Conservation (phyloP, 1,139 yeast species). For the Blastobotrys apis region DNA sequence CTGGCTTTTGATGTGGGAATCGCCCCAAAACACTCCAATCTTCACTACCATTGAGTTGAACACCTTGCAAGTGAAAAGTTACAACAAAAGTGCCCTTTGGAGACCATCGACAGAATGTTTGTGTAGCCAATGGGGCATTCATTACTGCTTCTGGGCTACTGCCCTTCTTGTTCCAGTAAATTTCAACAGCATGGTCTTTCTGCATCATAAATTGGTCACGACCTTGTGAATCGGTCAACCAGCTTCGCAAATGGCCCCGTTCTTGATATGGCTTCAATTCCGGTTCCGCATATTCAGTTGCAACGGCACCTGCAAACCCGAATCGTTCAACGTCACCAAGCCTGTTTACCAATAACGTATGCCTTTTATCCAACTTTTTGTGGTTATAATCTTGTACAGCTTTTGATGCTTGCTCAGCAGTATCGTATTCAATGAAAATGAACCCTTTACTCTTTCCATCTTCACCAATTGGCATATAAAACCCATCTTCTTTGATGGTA, state of each 20-base stretch:
- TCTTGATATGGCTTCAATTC: slow-evolving; percentile 63
- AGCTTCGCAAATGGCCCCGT: slow-evolving; percentile 76
- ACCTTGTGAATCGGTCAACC: slow-evolving; percentile 86
- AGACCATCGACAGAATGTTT: slow-evolving; percentile 83
- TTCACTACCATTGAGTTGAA: slow-evolving; percentile 94
- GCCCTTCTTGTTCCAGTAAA: slow-evolving; percentile 80
- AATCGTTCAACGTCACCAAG: slow-evolving; percentile 80
- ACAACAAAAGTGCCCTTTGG: slow-evolving; percentile 89
- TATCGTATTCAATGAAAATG: slow-evolving; percentile 77
- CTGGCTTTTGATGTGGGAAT: slow-evolving; percentile 84
- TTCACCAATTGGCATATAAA: slow-evolving; percentile 69
- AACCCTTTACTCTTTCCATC: slow-evolving; percentile 86
- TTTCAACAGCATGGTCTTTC: slow-evolving; percentile 73
- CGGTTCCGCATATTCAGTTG: slow-evolving; percentile 67
- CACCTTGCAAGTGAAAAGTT: slow-evolving; percentile 91
- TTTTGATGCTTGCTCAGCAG: slow-evolving; percentile 62
- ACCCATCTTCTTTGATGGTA: slow-evolving; percentile 59
- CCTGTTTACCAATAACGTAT: slow-evolving; percentile 79
- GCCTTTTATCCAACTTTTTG: slow-evolving; percentile 90
- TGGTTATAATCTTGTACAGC: slow-evolving; percentile 81
- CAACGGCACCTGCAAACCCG: slow-evolving; percentile 63
- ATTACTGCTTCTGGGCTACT: slow-evolving; percentile 73
- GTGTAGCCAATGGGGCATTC: slow-evolving; percentile 70
- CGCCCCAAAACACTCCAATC: slow-evolving; percentile 65
- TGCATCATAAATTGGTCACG: slow-evolving; percentile 89